Conservation (phyloP, 257 asterid genomes). For the Asclepias syriaca region DNA sequence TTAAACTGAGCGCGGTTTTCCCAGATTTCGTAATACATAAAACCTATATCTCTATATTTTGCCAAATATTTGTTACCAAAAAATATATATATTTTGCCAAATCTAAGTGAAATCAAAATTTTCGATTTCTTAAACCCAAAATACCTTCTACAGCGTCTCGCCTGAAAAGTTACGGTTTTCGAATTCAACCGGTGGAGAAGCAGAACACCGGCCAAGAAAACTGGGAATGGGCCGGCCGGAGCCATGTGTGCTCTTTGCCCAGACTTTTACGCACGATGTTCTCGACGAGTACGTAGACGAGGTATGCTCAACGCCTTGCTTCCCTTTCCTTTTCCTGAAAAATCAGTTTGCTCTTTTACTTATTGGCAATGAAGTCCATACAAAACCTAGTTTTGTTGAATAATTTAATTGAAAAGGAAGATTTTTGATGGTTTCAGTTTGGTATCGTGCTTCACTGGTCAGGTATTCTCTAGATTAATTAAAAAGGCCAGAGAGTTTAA, state of each 20-base stretch:
- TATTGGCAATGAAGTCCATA: background rate
- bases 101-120: background rate
- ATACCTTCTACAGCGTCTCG: background rate
- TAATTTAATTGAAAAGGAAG: background rate
- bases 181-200: background rate
- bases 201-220: background rate
- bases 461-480: background rate
- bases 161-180: background rate
- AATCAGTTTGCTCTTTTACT: background rate
- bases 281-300: conserved; percentile 90
- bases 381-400: background rate
- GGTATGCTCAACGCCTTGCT: conserved; percentile 31
- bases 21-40: too few relatives aligned
- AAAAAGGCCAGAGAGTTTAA: background rate
- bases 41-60: too few relatives aligned
- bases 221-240: conserved; percentile 77
- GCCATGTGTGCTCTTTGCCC: conserved; percentile 86
- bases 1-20: too few relatives aligned
- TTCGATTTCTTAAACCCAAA: background rate
- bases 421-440: conserved; percentile 3
- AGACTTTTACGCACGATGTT: conserved; percentile 65
- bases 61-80: too few relatives aligned
- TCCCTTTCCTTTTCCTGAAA: background rate
- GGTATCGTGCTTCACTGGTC: background rate
- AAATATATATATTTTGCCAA: background rate